Percentiles rank a stretch among this genome's conserved stretches.
Conservation (phyloP, 345 rosid genomes). For the Boechera retrofracta region DNA sequence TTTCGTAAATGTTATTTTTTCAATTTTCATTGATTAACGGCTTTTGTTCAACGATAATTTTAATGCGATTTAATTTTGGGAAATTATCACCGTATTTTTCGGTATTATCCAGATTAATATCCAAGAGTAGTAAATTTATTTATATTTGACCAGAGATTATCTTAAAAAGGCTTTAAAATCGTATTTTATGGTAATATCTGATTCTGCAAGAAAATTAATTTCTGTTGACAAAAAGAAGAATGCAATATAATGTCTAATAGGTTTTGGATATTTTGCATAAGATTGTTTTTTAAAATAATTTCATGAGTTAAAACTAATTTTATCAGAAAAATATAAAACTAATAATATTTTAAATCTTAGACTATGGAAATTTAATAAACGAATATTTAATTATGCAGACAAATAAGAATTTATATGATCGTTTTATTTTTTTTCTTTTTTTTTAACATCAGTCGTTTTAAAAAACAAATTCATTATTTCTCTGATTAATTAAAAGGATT, state of each 20-base stretch:
- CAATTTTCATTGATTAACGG: neutral
- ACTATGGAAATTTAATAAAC: neutral
- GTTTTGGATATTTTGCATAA: too few species aligned
- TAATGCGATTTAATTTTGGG: neutral
- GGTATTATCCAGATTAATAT: slow-evolving; percentile 23
- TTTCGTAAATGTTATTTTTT: neutral
- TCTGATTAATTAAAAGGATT: neutral
- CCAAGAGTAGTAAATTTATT: neutral
- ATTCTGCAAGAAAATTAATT: neutral
- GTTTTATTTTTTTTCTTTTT: too few species aligned
- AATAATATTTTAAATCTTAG: neutral
- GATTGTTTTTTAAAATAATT: too few species aligned
- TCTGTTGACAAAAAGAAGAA: neutral
- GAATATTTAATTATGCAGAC: neutral
- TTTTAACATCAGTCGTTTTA: too few species aligned
- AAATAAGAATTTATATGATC: neutral
- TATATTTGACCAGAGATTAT: slow-evolving; percentile 18
- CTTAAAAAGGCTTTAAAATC: neutral
- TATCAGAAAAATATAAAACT: too few species aligned
- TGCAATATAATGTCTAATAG: too few species aligned
- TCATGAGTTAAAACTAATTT: too few species aligned
- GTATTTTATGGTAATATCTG: neutral
- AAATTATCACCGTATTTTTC: neutral
- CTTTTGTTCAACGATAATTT: slow-evolving; percentile 18
- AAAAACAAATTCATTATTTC: too few species aligned